These are phyloP conservation scores for Pelagomonas calceolata DNA, from an alignment of 108 stramenopile species.

Conservation along the genomic window DNA sequence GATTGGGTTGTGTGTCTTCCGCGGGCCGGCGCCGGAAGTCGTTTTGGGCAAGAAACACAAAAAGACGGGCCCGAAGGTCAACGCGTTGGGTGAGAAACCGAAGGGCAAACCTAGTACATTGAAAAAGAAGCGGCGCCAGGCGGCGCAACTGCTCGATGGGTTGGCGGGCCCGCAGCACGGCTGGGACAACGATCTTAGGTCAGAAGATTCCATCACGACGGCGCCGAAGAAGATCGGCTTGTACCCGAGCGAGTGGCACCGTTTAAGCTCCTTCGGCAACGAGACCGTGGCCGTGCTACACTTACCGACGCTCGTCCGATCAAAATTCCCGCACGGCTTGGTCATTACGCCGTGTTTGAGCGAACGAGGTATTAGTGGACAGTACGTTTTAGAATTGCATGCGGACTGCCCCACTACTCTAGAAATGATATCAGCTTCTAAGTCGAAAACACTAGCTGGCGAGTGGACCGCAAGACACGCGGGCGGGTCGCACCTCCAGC, in stretches of 20 bases:
- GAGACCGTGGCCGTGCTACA: conserved; percentile 8
- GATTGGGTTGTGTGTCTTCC: conserved; percentile 9
- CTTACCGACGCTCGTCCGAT: conserved; percentile 15
- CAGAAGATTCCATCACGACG: too few species aligned
- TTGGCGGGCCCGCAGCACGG: neutral
- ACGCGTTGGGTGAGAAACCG: neutral
- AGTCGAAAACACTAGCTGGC: conserved; percentile 26
- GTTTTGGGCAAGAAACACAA: neutral
- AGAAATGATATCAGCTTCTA: conserved; percentile 28
- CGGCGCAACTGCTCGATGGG: neutral
- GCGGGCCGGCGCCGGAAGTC: neutral
- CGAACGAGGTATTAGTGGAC: conserved; percentile 24
- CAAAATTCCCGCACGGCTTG: conserved; percentile 29
- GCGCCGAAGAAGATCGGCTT: conserved; percentile 8
- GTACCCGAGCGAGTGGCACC: conserved; percentile 3
- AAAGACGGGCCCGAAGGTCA: neutral
- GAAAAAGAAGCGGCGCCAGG: neutral
- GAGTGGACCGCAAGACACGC: conserved; percentile 33
- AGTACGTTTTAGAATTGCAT: conserved; percentile 35
- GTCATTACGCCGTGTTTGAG: conserved; percentile 34
- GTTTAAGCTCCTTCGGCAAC: neutral
- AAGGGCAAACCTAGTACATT: neutral
- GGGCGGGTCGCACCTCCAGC: conserved; percentile 38
- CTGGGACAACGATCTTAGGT: neutral
- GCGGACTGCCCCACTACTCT: conserved; percentile 23